Base-by-base conservation (phyloP, 345 rosid species). In the Moricandia moricandioides region DNA sequence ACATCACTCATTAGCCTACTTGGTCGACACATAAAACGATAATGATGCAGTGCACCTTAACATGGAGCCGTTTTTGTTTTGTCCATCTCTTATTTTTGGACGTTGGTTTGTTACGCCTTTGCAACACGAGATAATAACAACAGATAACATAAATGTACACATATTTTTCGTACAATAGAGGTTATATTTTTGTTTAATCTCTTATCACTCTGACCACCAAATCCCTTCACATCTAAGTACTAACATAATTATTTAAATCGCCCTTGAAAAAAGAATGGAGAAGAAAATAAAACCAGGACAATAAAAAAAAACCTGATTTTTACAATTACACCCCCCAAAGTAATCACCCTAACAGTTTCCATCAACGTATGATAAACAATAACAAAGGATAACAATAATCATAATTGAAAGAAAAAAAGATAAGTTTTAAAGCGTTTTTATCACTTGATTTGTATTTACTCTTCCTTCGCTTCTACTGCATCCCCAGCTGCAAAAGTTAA, bases 271-370 rank as follows among this genome's bases (percentile, higher is more conserved):
- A 40, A 45, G 7, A 45, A 45, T 45, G 52, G 52, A 45, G 17
- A 45, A 45, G 52, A 6, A 5, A 45, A 45, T 45, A 6, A 45
- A 49, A 49, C 78, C 70, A 55, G 71, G 54, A 45, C 7, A 45
- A n/a, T 49, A 76, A 64, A 55, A 63, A 56, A 76, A 13, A 57
- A 57, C 67, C 76, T 65, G 71, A 70, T 65, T 70, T 70, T 77
- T 77, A 77, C 76, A 70, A 70, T 70, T 64, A 77, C 80, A 70
- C 62, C 24, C 24, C 80, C 75, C 72, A 57, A 34, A 64, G 29
- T 70, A 34, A 56, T 21, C 71, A 77, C 75, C 80, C 71, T 69
- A 49, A 54, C 74, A 63, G 40, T 62, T 54, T 21, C 40, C 70
- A 69, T 54, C 74, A 52, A 8, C 24, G 37, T 47, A 9, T 11